Percentiles rank a stretch among this genome's conserved stretches.
Evolutionary conservation across 257 asterid genomes (phyloP).

Genomic region (Solanum bulbocastanum): DNA sequence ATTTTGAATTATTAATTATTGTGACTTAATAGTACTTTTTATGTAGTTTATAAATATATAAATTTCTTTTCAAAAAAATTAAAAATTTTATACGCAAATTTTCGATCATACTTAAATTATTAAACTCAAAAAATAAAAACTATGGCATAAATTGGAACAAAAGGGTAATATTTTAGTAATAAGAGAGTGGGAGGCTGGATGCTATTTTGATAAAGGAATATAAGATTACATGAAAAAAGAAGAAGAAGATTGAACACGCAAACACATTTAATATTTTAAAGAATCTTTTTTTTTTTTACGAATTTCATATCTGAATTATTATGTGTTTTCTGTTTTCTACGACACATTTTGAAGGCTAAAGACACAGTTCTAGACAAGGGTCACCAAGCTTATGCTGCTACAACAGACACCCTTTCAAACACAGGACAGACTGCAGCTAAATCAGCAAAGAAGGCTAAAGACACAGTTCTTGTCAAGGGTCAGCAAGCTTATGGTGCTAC

Average conservation of each 20-base stretch:
- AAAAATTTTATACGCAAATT: too few species aligned
- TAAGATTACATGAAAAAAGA: too few species aligned
- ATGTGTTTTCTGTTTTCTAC: too few species aligned
- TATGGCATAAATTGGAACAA: too few species aligned
- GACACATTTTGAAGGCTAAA: neutral
- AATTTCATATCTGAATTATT: too few species aligned
- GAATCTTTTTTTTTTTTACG: too few species aligned
- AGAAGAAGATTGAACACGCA: neutral
- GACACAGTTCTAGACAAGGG: neutral
- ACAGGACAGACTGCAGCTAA: neutral
- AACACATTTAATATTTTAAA: neutral
- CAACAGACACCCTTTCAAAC: neutral
- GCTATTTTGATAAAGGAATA: neutral
- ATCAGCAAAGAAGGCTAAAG: neutral
- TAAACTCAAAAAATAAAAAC: rapidly evolving
- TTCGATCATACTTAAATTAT: rapidly evolving
- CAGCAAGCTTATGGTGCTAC: neutral
- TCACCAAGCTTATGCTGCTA: neutral
- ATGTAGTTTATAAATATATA: too few species aligned
- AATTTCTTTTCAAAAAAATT: too few species aligned
- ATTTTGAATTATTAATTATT: too few species aligned
- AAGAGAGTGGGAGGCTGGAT: neutral
- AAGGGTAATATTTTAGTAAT: neutral
- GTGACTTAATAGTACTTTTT: too few species aligned
- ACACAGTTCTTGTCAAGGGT: neutral